Evolutionary conservation across 179 eudicot species (phyloP), one percentile per base, ranked within the genome.

Genomic region (Vitellaria paradoxa): DNA sequence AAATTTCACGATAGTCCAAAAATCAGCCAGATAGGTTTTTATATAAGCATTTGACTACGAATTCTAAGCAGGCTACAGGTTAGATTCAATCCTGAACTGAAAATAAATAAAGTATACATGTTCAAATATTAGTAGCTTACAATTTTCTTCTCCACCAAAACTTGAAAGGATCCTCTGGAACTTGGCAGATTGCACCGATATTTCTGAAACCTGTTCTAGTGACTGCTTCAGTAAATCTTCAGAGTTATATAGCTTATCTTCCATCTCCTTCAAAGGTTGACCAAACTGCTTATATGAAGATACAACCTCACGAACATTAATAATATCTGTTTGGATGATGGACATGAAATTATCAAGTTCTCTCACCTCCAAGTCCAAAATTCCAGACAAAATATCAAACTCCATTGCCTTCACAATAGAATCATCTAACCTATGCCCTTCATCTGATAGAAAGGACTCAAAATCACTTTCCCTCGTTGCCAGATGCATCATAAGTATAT

Each of bases 401-500:
- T 96, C 90, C 76, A 93, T 67, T 73, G 94, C 92, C 81, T 84
- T 88, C 77, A 56, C 81, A 59, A 77, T 80, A 78, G 86, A 79
- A 76, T 81, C 88, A 72, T 81, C 81, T 61, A 50, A 61, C 21
- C 30, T 26, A 45, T 82, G 80, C 46, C 86, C 93, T 70, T 83
- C 78, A 42, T 75, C 91, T 15, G 71, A 72, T 61, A 79, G 74
- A 80, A 88, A 91, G 60, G 91, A 86, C 89, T 93, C 99, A 82
- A 88, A 88, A 75, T 93, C 93, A 82, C 79, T 85, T 83, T 92
- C 99, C 70, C 90, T 96, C 30, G 84, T 86, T 52, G 89, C 91
- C 76, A 96, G 92, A 76, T 89, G 94, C 91, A 92, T 80, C 82
- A 89, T 88, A n/a, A 93, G 88, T 72, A 91, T 72, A 82, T 86